A percentile compares a stretch with the other conserved stretches of the same genome.
Conservation (phyloP, 805 yeast species). For the Yarrowia sp. region DNA sequence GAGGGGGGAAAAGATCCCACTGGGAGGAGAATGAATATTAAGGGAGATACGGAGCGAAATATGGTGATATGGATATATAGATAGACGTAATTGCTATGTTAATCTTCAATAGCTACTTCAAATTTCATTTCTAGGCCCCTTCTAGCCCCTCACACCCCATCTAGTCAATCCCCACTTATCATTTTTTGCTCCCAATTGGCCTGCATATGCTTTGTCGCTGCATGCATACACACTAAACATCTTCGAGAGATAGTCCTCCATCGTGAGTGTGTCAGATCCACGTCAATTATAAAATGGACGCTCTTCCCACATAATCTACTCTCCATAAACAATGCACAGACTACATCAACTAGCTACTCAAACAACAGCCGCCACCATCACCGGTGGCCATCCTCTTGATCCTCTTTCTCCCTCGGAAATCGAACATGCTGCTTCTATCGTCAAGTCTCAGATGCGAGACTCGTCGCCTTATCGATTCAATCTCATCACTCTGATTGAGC, state of each 20-base stretch:
- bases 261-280: no score
- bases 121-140: no score
- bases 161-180: background rate
- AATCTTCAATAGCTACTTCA: background rate
- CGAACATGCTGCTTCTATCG: conserved; percentile 4
- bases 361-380: background rate
- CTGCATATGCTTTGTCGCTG: background rate
- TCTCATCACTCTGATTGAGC: conserved; percentile 13
- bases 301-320: no score
- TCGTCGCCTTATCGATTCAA: background rate
- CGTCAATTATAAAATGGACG: no score
- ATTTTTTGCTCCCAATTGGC: conserved; percentile 21
- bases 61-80: background rate
- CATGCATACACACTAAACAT: background rate
- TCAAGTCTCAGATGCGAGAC: background rate
- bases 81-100: background rate
- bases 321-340: background rate
- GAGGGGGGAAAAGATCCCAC: background rate
- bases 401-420: conserved; percentile 3
- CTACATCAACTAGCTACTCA: background rate
- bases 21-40: background rate
- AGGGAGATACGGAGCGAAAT: background rate
- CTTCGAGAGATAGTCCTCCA: no score
- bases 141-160: background rate
- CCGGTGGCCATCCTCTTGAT: conserved; percentile 3